Conservation (phyloP, 2,329 filamentous ascomycete species). For the Cryphonectria radicalis region DNA sequence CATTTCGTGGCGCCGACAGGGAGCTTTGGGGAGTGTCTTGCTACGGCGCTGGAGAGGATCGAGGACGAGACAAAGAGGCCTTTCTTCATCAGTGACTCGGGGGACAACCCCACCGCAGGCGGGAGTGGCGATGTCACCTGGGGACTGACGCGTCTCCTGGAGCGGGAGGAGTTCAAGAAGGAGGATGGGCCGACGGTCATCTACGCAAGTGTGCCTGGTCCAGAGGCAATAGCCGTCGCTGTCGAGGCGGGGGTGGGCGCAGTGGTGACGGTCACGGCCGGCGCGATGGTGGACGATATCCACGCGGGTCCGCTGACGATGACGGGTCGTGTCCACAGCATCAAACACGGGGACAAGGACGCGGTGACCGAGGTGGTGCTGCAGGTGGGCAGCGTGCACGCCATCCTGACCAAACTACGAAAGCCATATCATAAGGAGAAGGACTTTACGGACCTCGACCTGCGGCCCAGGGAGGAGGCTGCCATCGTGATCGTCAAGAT, state of each 20-base stretch:
- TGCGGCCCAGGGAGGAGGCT: constrained; percentile 48
- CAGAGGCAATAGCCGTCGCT: constrained; percentile 46
- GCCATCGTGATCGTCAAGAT: constrained; percentile 61
- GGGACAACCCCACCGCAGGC: constrained; percentile 59
- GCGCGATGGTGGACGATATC: constrained; percentile 52
- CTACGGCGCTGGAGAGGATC: constrained; percentile 43
- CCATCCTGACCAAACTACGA: constrained; percentile 55
- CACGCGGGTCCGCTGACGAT: constrained; percentile 54
- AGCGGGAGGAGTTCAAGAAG: constrained; percentile 48
- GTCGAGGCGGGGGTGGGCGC: constrained; percentile 51
- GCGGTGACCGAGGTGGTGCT: constrained; percentile 54
- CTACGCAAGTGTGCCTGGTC: constrained; percentile 57
- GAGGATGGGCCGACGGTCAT: constrained; percentile 48
- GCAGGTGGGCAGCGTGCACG: constrained; percentile 53
- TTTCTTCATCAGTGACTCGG: constrained; percentile 60
- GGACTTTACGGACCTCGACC: constrained; percentile 54
- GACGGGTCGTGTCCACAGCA: constrained; percentile 54
- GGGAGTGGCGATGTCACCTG: constrained; percentile 59
- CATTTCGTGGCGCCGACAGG: constrained; percentile 57
- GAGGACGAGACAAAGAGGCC: constrained; percentile 43
- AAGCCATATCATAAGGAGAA: constrained; percentile 59
- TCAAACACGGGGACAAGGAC: constrained; percentile 54
- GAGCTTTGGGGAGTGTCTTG: constrained; percentile 50
- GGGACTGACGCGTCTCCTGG: constrained; percentile 51
- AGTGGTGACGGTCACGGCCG: constrained; percentile 54